Conservation (phyloP, 176 grass and related monocot species). For the Pontederia crassipes region DNA sequence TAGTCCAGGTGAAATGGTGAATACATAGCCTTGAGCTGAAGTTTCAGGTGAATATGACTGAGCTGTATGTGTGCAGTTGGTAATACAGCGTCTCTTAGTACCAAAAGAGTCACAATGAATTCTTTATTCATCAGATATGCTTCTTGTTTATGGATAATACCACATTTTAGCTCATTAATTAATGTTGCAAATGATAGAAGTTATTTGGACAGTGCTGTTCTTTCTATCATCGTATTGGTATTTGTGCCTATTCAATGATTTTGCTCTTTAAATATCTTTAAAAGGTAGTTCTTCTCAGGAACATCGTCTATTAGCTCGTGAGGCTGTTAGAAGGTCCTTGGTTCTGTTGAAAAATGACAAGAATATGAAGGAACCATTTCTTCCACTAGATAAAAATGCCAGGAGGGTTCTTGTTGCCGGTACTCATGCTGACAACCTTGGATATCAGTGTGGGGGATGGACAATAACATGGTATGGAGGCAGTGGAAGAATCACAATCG, state of each 20-base stretch:
- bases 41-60: too few species aligned
- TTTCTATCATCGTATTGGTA: neutral
- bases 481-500: slow-evolving; percentile 61
- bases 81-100: too few species aligned
- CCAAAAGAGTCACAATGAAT: too few species aligned
- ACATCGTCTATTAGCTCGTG: slow-evolving; percentile 59
- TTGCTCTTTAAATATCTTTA: slow-evolving; percentile 8
- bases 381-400: slow-evolving; percentile 69
- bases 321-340: slow-evolving; percentile 75
- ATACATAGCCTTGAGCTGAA: too few species aligned
- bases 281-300: slow-evolving; percentile 30
- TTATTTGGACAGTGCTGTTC: too few species aligned
- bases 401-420: slow-evolving; percentile 74
- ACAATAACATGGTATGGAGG: slow-evolving; percentile 69
- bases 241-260: neutral
- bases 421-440: slow-evolving; percentile 76
- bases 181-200: too few species aligned
- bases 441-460: slow-evolving; percentile 93
- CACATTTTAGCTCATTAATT: too few species aligned
- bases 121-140: too few species aligned
- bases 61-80: too few species aligned
- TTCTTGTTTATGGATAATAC: too few species aligned
- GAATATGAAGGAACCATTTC: slow-evolving; percentile 39
- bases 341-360: slow-evolving; percentile 96
- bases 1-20: too few species aligned